Base-by-base conservation (phyloP, 2,329 filamentous ascomycete genomes). In the Paecilomyces dactylethromorphus region DNA sequence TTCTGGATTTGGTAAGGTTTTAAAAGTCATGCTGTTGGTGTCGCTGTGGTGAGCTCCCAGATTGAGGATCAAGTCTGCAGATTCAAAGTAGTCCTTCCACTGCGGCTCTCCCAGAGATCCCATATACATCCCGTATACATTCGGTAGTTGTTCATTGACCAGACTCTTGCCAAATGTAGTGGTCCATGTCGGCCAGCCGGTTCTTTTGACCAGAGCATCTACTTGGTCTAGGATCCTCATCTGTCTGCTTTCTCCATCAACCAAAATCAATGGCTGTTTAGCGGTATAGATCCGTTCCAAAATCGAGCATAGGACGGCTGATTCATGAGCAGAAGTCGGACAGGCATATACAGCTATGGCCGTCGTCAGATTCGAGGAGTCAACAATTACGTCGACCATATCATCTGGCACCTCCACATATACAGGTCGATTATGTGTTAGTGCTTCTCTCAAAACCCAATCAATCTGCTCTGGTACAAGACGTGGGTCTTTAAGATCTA, bases 341-440 rank as follows among this genome's bases (percentile, higher is more conserved):
- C 63, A 3, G 61, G 55, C 0, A 60, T 61, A n/a, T 62, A 62
- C 2, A 69, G 56, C 18, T 26, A 26, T 26, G 24, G 24, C 66
- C 66, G 7, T 60, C 59, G 13, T 65, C 58, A 13, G 64, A 62
- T 6, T 26, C 24, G 24, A 26, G 5, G 24, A 3, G 3, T 26
- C 24, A 26, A 70, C 65, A 2, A 60, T 55, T 3, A 62, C 59
- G 7, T 65, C 62, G 71, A 82, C 81, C 68, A 84, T 70, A 63
- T 85, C 82, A 8, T 78, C 75, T 0, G 83, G 83, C 6, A 85
- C 64, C 61, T 82, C 78, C 15, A 86, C 77, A 59, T 83, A 85
- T 65, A 51, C 35, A 45, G 35, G 35, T 45, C 13, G 35, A 58
- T 79, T 82, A 33, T 82, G 78, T 54, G 79, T 64, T 21, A 84